phyloP scores from a whole-genome alignment of 1,284 basidiomycete species.

The Cryptococcus depauperatus region DNA sequence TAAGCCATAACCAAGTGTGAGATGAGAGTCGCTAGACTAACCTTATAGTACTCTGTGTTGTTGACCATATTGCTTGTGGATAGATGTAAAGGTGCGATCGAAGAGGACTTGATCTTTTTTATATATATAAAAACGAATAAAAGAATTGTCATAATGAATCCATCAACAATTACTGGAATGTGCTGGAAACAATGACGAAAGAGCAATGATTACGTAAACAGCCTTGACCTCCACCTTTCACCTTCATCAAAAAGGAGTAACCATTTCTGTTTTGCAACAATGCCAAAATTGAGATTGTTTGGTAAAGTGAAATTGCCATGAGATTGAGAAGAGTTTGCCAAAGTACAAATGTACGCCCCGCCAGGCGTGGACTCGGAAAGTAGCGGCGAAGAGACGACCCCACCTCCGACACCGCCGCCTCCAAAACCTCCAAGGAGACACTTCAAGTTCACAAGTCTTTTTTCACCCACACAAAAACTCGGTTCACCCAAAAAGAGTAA shows the following conservation, averaged over 20 bases:
- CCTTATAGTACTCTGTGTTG: slow-evolving; percentile 42
- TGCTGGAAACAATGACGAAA: no score
- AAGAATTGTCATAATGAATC: no score
- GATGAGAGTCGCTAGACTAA: slow-evolving; percentile 7
- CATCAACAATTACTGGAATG: no score
- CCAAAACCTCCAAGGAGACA: slow-evolving; percentile 1
- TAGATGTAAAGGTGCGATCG: no score
- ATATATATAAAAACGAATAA: no score
- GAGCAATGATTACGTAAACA: background rate
- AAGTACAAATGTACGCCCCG: slow-evolving; percentile 14
- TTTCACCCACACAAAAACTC: slow-evolving; percentile 3
- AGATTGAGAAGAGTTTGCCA: no score
- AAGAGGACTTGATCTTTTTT: no score
- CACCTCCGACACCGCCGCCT: slow-evolving; percentile 4
- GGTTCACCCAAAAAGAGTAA: background rate
- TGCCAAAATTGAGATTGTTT: no score
- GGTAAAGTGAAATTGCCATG: no score
- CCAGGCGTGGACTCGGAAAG: slow-evolving; percentile 12
- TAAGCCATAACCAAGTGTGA: background rate
- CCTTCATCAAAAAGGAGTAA: background rate
- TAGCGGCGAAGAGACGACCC: slow-evolving; percentile 10
- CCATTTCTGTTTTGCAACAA: background rate
- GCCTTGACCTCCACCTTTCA: background rate
- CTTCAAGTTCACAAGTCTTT: slow-evolving; percentile 11
- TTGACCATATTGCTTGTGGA: slow-evolving; percentile 33